Base-by-base conservation (phyloP, 2,329 filamentous ascomycete genomes). In the Colletotrichum tamarilloi region DNA sequence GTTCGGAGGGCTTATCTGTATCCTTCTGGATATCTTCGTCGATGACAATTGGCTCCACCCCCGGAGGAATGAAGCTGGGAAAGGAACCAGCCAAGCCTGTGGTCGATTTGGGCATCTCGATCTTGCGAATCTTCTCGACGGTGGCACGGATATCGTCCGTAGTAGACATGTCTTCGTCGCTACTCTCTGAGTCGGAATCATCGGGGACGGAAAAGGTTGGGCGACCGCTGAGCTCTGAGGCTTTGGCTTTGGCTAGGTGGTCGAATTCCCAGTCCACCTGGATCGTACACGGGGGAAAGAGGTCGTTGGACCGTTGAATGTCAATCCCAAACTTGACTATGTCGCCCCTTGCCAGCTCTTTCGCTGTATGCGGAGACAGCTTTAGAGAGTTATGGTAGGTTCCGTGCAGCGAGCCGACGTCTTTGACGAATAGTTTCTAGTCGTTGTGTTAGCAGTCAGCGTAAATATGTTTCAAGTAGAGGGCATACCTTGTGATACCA, bases 331-430 rank as follows among this genome's bases (percentile, higher is more conserved):
- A 84, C 22, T 77, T 80, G 11, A 85, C 60, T 4, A 70, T 71
- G 42, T 85, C 83, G 22, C 80, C 82, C 2, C 72, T 73, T 3
- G 35, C 14, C 0, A 85, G 32, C 5, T 67, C 65, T 5, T 76
- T 74, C 0, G 65, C 35, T 19, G 75, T 65, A 9, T 77, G 65
- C 22, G 59, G 55, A 30, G 59, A 46, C 11, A 84, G 72, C 24
- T 71, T 75, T 7, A 63, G 60, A 2, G 80, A 76, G 67, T 87
- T 88, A 55, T 85, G 75, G 52, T 81, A 88, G 0, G 88, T 90
- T 1, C 89, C 89, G 71, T 91, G 89, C 2, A 90, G 84, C 0
- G 88, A 90, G 2, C 82, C 81, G 1, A 80, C 77, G 67, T 91
- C 89, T 32, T 78, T 81, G 49, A 90, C 78, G 55, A 79, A 81